Evolutionary conservation across 805 yeast species (phyloP).

Genomic region (Cyberlindnera meyerae): DNA sequence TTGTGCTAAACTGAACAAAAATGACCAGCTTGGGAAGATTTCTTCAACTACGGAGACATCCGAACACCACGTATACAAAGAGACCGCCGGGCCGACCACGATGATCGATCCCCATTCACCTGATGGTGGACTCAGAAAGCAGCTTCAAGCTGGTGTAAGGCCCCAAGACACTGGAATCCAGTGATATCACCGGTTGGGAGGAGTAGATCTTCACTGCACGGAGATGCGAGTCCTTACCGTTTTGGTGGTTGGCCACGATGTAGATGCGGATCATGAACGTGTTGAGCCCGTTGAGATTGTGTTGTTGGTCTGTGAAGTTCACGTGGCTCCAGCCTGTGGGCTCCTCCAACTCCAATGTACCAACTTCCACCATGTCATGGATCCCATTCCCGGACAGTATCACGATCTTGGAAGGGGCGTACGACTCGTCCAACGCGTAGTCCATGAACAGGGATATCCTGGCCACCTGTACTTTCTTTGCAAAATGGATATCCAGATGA

Average conservation of each 20-base stretch:
- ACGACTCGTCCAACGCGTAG: slow-evolving; percentile 75
- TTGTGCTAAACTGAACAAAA: too few relatives aligned
- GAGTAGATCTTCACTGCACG: slow-evolving; percentile 65
- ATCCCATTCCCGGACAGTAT: slow-evolving; percentile 74
- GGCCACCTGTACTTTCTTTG: slow-evolving; percentile 67
- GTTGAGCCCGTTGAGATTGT: slow-evolving; percentile 48
- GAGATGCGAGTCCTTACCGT: slow-evolving; percentile 92
- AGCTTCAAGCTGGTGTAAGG: slow-evolving; percentile 23
- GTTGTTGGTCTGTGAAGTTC: slow-evolving; percentile 33
- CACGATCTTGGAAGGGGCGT: slow-evolving; percentile 73
- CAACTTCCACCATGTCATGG: slow-evolving; percentile 69
- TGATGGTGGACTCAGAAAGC: slow-evolving; percentile 19
- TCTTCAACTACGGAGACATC: too few relatives aligned
- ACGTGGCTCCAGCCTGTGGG: slow-evolving; percentile 80
- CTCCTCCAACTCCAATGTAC: slow-evolving; percentile 50
- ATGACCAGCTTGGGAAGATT: too few relatives aligned
- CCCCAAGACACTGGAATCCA: slow-evolving; percentile 22
- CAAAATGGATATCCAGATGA: slow-evolving; percentile 68
- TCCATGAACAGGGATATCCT: slow-evolving; percentile 70
- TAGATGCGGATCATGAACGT: slow-evolving; percentile 60
- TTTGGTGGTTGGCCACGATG: slow-evolving; percentile 79
- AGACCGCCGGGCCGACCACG: too few relatives aligned
- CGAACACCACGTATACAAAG: too few relatives aligned
- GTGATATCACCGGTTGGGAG: slow-evolving; percentile 29
- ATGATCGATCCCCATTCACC: too few relatives aligned